phyloP scores from a whole-genome alignment of 2,329 filamentous ascomycete species.

The Shiraia sp. region DNA sequence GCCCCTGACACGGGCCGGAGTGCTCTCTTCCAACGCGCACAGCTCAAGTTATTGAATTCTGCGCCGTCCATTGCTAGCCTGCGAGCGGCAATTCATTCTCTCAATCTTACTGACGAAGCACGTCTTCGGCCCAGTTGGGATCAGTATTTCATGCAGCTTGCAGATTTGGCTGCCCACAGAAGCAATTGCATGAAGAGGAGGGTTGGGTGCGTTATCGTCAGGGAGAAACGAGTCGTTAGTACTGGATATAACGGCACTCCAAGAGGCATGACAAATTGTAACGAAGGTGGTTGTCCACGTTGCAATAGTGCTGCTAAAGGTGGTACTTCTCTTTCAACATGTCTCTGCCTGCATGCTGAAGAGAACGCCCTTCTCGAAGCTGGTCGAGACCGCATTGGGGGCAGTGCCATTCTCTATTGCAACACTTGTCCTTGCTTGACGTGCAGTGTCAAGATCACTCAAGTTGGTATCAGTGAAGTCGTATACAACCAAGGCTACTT shows the following conservation, averaged over 20 bases:
- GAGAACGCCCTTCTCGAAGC: slow-evolving; percentile 96
- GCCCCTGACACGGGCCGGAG: slow-evolving; percentile 65
- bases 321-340: slow-evolving; percentile 79
- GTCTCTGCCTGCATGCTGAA: slow-evolving; percentile 95
- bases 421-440: slow-evolving; percentile 97
- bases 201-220: slow-evolving; percentile 90
- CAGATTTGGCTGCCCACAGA: slow-evolving; percentile 83
- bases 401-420: slow-evolving; percentile 84
- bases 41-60: slow-evolving; percentile 85
- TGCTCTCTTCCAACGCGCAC: slow-evolving; percentile 77
- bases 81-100: slow-evolving; percentile 69
- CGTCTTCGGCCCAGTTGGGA: slow-evolving; percentile 92
- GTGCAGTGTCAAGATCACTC: slow-evolving; percentile 97
- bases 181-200: slow-evolving; percentile 98
- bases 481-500: slow-evolving; percentile 94
- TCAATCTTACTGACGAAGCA: slow-evolving; percentile 77
- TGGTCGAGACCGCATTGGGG: slow-evolving; percentile 83
- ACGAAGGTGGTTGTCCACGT: slow-evolving; percentile 84
- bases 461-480: slow-evolving; percentile 93
- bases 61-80: slow-evolving; percentile 72
- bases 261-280: slow-evolving; percentile 84
- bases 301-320: slow-evolving; percentile 77
- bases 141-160: slow-evolving; percentile 97
- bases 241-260: slow-evolving; percentile 99
- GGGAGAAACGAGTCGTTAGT: slow-evolving; percentile 82